Evolutionary conservation across 306 rosid species (phyloP).

Genomic region (Casuarina glauca): DNA sequence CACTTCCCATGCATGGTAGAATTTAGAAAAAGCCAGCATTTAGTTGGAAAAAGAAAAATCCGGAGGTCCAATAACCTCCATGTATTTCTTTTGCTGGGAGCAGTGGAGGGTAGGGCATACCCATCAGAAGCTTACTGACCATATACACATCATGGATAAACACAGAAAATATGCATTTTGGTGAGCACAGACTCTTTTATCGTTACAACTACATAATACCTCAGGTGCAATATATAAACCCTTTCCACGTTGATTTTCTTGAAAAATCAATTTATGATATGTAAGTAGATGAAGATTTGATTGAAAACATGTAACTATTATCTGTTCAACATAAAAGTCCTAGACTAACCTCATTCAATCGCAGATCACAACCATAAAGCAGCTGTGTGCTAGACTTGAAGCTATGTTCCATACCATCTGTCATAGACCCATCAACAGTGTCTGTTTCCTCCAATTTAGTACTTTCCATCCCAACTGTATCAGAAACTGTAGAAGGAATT

Average conservation of each 20-base stretch:
- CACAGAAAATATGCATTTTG: not conserved
- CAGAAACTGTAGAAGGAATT: conserved; percentile 87
- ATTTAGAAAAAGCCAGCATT: not conserved
- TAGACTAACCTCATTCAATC: conserved; percentile 85
- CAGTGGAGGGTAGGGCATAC: too few species aligned
- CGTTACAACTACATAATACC: conserved; percentile 1
- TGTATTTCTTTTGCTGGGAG: not conserved
- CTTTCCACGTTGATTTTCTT: not conserved
- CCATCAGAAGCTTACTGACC: not conserved
- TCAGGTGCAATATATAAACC: not conserved
- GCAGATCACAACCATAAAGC: conserved; percentile 93
- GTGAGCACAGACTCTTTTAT: not conserved
- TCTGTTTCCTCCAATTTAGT: conserved; percentile 89
- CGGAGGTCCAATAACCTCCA: not conserved
- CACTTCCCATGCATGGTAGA: not conserved
- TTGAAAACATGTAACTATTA: conserved; percentile 16
- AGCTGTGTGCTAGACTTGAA: conserved; percentile 96
- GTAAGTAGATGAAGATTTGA: conserved; percentile 1
- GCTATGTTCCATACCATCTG: conserved; percentile 98
- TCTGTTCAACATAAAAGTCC: conserved; percentile 15
- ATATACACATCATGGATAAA: not conserved
- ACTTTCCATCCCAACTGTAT: conserved; percentile 78
- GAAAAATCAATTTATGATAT: not conserved
- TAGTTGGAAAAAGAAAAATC: not conserved
- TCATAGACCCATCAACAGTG: conserved; percentile 83